A percentile compares a stretch with the other conserved stretches of the same genome.
Evolutionary conservation across 2,329 filamentous ascomycete genomes (phyloP).

Genomic region (Fusarium beomiforme): DNA sequence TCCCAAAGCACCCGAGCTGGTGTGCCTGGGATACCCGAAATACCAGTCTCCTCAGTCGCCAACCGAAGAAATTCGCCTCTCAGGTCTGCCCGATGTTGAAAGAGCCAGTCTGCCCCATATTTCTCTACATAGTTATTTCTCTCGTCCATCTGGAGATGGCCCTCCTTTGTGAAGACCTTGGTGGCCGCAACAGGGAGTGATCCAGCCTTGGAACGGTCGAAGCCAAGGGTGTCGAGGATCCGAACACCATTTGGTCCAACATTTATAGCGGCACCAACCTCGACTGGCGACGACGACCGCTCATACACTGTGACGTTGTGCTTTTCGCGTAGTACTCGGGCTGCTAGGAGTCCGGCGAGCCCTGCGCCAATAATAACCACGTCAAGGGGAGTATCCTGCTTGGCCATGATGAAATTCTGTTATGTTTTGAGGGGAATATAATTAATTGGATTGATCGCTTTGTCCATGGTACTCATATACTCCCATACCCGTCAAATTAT

Average conservation of each 20-base stretch:
- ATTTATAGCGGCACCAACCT: neutral
- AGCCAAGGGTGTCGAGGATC: neutral
- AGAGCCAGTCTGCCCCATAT: neutral
- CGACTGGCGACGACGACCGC: neutral
- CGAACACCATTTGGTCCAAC: neutral
- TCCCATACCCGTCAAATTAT: neutral
- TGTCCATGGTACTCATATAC: neutral
- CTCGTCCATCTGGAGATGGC: neutral
- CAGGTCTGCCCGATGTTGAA: neutral
- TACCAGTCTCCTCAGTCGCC: neutral
- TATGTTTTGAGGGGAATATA: fast-evolving
- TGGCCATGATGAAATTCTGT: neutral
- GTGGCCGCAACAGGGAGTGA: neutral
- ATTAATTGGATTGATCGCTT: neutral
- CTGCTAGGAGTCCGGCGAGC: neutral
- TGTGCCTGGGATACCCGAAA: neutral
- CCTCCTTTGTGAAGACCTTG: neutral
- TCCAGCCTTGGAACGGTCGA: neutral
- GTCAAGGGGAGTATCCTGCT: neutral
- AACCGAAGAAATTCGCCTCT: neutral
- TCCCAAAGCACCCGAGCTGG: neutral
- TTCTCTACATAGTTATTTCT: neutral
- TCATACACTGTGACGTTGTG: neutral
- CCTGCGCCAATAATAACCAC: neutral
- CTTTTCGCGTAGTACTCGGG: neutral